These are phyloP conservation scores for Lodderomyces elongisporus DNA, from an alignment of 1,139 yeast genomes.

Conservation along the genomic window DNA sequence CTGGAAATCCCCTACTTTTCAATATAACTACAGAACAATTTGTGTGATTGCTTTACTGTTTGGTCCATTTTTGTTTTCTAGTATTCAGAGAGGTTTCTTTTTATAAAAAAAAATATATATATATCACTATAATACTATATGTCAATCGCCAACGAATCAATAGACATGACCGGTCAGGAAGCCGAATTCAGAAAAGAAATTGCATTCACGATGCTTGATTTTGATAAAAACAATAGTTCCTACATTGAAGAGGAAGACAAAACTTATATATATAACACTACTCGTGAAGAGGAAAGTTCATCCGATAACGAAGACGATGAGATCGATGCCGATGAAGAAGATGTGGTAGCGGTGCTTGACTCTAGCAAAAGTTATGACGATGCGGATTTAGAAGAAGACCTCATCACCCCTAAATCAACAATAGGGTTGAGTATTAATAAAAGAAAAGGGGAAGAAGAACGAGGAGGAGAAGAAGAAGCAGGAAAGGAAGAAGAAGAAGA, in stretches of 20 bases:
- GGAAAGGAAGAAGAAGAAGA: conserved; percentile 2
- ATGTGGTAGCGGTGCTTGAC: conserved; percentile 8
- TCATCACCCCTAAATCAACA: not conserved
- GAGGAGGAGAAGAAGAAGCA: conserved; percentile 6
- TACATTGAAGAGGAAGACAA: conserved; percentile 38
- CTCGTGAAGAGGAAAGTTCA: conserved; percentile 12
- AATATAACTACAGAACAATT: too few relatives aligned
- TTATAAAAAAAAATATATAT: too few relatives aligned
- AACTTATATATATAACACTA: conserved; percentile 25
- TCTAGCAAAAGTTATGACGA: conserved; percentile 7
- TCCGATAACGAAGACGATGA: conserved; percentile 15
- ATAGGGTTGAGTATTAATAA: too few relatives aligned
- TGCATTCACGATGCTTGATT: conserved; percentile 20
- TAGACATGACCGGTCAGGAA: too few relatives aligned
- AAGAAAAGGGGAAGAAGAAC: conserved; percentile 2
- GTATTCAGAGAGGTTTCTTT: too few relatives aligned
- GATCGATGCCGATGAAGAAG: conserved; percentile 13
- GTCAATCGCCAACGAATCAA: too few relatives aligned
- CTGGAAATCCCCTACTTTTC: too few relatives aligned
- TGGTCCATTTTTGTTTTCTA: too few relatives aligned
- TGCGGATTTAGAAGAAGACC: conserved; percentile 6
- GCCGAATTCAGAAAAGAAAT: not conserved
- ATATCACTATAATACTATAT: too few relatives aligned
- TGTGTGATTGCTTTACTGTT: too few relatives aligned
- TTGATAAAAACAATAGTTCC: conserved; percentile 25